Evolutionary conservation across 2,329 filamentous ascomycete species (phyloP).

Genomic region (Gyromitra esculenta): DNA sequence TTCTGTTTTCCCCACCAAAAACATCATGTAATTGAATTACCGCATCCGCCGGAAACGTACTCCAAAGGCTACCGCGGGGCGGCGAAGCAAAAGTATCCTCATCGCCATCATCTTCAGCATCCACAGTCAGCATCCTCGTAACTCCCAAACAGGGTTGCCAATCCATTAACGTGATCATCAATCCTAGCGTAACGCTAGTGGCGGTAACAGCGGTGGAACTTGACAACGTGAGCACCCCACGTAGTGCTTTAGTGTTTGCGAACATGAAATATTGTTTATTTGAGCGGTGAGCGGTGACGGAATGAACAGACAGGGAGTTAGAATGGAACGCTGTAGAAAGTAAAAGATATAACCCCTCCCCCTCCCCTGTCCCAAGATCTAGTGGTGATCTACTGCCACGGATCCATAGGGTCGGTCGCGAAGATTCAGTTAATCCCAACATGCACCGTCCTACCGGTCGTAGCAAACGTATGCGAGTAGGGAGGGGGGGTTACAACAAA

Average conservation of each 20-base stretch:
- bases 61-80: not conserved
- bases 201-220: conserved; percentile 36
- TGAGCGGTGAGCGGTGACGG: conserved; percentile 17
- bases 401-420: conserved; percentile 8
- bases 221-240: conserved; percentile 19
- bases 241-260: not conserved
- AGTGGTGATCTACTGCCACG: not conserved
- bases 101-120: not conserved
- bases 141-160: conserved; percentile 15
- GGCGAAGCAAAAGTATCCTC: not conserved
- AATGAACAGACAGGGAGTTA: not conserved
- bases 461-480: conserved; percentile 12
- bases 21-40: not conserved
- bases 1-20: not conserved
- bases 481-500: not conserved
- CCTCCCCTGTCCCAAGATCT: conserved; percentile 9
- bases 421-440: conserved; percentile 21
- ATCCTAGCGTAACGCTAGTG: conserved; percentile 38
- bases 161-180: conserved; percentile 28
- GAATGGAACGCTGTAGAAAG: conserved; percentile 26
- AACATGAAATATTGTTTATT: conserved; percentile 29
- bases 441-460: conserved; percentile 20
- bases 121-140: conserved; percentile 30
- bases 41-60: conserved; percentile 23
- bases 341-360: conserved; percentile 8